Conservation (phyloP, 768 basidiomycete genomes). For the Boletus sp. region DNA sequence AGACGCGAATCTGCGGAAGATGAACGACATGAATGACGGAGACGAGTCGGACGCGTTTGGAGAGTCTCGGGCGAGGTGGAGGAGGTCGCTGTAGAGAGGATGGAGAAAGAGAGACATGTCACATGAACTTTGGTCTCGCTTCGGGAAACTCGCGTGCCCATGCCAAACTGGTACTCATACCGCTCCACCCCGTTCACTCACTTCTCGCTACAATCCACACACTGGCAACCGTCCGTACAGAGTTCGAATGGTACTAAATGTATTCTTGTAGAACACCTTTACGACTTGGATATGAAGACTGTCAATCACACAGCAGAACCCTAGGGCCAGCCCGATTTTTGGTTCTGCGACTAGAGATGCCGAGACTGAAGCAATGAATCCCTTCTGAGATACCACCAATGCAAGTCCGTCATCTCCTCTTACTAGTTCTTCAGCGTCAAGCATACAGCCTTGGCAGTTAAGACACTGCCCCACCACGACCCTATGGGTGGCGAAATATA, state of each 20-base stretch:
- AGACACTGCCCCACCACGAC: no score
- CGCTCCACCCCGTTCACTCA: no score
- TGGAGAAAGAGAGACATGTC: constrained; percentile 23
- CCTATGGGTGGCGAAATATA: neutral
- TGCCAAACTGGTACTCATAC: no score
- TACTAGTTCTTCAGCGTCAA: neutral
- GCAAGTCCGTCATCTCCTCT: neutral
- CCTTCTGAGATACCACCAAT: neutral
- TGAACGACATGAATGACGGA: constrained; percentile 41
- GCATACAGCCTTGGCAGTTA: neutral
- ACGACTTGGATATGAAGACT: neutral
- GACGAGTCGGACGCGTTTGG: constrained; percentile 13
- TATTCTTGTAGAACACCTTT: neutral
- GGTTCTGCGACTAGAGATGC: neutral
- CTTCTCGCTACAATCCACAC: no score
- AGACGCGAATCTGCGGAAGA: constrained; percentile 50
- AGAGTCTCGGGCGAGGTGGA: constrained; percentile 15
- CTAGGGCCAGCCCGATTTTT: neutral
- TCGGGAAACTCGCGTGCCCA: neutral
- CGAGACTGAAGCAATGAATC: no score
- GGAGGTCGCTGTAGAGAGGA: constrained; percentile 22
- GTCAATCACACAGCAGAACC: neutral
- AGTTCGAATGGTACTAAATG: no score
- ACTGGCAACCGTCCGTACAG: no score
- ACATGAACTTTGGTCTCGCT: neutral